A percentile compares a stretch with the other conserved stretches of the same genome.
Evolutionary conservation across 345 rosid species (phyloP).

Genomic region (Reutealis trisperma): DNA sequence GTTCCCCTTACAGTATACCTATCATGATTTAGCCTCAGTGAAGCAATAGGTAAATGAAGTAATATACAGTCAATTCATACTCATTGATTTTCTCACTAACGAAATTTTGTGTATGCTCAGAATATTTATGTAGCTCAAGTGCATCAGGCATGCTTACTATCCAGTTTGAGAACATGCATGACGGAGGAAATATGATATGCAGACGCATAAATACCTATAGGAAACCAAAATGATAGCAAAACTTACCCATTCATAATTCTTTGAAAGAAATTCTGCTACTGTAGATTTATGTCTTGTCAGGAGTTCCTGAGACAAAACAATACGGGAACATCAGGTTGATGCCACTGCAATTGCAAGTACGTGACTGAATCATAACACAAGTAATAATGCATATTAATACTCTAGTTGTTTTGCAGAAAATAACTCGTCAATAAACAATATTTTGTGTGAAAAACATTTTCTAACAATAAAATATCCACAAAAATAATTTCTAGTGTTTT

Average conservation of each 20-base stretch:
- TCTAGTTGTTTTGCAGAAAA: neutral
- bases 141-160: neutral
- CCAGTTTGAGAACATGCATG: neutral
- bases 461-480: too few species aligned
- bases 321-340: conserved; percentile 23
- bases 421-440: too few species aligned
- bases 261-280: conserved; percentile 89
- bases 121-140: neutral
- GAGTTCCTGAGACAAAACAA: conserved; percentile 66
- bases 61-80: neutral
- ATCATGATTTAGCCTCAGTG: neutral
- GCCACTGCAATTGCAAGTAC: conserved; percentile 3
- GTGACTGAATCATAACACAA: neutral
- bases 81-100: neutral
- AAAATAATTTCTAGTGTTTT: too few species aligned
- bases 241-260: conserved; percentile 92
- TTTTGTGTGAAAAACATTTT: too few species aligned
- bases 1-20: neutral
- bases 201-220: neutral
- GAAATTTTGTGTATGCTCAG: neutral
- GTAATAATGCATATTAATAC: neutral
- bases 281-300: conserved; percentile 98
- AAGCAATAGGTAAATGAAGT: neutral
- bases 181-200: neutral
- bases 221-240: conserved; percentile 4